phyloP scores from a whole-genome alignment of 2,329 filamentous ascomycete species.

The Pseudogymnoascus sp. region DNA sequence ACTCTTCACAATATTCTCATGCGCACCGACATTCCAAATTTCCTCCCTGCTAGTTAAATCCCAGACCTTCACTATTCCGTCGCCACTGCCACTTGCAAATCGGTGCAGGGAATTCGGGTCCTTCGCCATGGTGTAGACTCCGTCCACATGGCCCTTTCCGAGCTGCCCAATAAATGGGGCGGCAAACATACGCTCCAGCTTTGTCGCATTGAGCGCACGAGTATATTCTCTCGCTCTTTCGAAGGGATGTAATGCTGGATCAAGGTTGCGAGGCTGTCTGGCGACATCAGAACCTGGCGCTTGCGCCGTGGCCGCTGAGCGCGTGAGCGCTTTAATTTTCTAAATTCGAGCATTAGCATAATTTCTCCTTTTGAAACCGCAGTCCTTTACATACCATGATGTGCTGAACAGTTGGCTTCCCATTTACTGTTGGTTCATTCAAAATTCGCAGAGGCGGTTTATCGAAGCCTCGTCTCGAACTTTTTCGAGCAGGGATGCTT shows the following conservation, averaged over 20 bases:
- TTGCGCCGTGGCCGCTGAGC: slow-evolving; percentile 58
- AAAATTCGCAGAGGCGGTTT: neutral
- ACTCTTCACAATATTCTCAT: slow-evolving; percentile 90
- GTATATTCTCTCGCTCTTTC: slow-evolving; percentile 84
- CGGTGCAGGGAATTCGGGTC: slow-evolving; percentile 68
- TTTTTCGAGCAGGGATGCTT: slow-evolving; percentile 15
- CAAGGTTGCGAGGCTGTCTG: slow-evolving; percentile 65
- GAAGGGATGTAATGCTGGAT: slow-evolving; percentile 84
- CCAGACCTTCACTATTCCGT: slow-evolving; percentile 93
- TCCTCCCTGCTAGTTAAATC: slow-evolving; percentile 68
- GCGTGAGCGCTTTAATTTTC: slow-evolving; percentile 63
- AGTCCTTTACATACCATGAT: slow-evolving; percentile 26
- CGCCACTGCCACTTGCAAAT: slow-evolving; percentile 78
- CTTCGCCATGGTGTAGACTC: slow-evolving; percentile 75
- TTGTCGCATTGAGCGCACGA: slow-evolving; percentile 74
- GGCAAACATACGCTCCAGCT: slow-evolving; percentile 88
- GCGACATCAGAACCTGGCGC: slow-evolving; percentile 60
- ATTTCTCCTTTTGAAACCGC: neutral
- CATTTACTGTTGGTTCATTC: slow-evolving; percentile 8
- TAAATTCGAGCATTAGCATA: slow-evolving; percentile 18
- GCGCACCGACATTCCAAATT: slow-evolving; percentile 71
- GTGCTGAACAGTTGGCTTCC: slow-evolving; percentile 18
- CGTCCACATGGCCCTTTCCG: slow-evolving; percentile 86
- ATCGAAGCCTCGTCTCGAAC: slow-evolving; percentile 13
- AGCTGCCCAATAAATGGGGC: slow-evolving; percentile 80